A percentile compares a stretch with the other conserved stretches of the same genome.
Conservation (phyloP, 306 rosid species). For the Fragaria iinumae region DNA sequence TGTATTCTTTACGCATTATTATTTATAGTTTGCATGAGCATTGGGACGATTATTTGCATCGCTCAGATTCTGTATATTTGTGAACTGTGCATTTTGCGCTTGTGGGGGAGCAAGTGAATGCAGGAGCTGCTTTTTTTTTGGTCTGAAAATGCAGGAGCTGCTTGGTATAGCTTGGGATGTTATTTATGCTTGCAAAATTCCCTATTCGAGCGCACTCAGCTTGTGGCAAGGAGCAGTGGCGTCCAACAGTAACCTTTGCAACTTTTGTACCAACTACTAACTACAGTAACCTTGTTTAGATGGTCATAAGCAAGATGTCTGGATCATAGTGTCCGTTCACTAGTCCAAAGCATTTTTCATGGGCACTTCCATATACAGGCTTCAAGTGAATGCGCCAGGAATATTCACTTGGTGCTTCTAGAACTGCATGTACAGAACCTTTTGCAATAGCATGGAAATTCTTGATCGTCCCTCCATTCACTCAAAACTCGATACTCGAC, state of each 20-base stretch:
- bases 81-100: too few relatives aligned
- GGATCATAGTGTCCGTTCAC: background rate
- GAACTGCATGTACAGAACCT: background rate
- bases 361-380: background rate
- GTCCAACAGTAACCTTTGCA: background rate
- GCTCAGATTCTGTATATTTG: background rate
- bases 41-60: background rate
- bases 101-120: background rate
- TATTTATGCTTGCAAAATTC: background rate
- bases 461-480: background rate
- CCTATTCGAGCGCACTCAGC: background rate
- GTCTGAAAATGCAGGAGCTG: background rate
- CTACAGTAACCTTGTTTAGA: too few relatives aligned
- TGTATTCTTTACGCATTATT: background rate
- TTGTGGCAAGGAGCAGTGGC: background rate
- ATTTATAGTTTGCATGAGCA: background rate
- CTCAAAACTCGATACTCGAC: too few relatives aligned
- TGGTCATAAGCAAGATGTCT: background rate
- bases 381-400: too few relatives aligned
- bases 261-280: background rate
- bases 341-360: background rate
- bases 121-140: background rate
- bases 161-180: background rate
- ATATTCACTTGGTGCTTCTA: background rate
- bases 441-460: background rate